Evolutionary conservation across 1,139 yeast genomes (phyloP).

Genomic region (Casaregolazyma suthepensis): DNA sequence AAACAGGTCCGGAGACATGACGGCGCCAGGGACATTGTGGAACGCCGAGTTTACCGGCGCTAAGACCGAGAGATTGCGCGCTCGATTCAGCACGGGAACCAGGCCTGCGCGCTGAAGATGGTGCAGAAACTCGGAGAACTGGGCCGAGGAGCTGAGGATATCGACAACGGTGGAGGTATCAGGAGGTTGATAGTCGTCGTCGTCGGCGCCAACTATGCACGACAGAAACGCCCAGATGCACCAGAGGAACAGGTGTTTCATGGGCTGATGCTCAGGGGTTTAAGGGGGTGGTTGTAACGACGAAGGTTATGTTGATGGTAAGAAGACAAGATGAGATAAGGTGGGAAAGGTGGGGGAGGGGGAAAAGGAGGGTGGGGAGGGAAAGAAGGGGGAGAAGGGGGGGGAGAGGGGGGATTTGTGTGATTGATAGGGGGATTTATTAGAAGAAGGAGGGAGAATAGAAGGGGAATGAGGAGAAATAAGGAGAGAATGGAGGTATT

Average conservation of each 20-base stretch:
- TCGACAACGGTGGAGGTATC: conserved; percentile 53
- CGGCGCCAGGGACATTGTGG: conserved; percentile 27
- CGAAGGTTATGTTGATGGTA: no score
- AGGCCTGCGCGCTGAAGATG: conserved; percentile 61
- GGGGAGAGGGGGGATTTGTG: no score
- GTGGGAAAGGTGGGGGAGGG: no score
- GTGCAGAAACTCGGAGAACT: conserved; percentile 64
- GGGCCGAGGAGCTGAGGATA: conserved; percentile 62
- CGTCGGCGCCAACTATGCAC: neutral
- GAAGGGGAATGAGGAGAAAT: no score
- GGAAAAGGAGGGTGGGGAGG: no score
- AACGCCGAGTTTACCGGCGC: conserved; percentile 91
- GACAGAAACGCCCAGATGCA: neutral
- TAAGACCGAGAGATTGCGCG: conserved; percentile 64
- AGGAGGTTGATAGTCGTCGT: conserved; percentile 1
- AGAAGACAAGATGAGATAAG: no score
- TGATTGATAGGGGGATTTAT: no score
- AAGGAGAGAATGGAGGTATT: no score
- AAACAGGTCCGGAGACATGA: conserved; percentile 28
- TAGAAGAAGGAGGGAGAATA: no score
- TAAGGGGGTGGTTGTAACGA: no score
- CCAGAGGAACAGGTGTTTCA: neutral
- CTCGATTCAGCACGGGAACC: conserved; percentile 59
- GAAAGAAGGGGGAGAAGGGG: no score
- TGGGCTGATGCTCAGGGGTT: no score